Conservation (phyloP, 208 protist species). For the Leptomonas pyrrhocoris region DNA sequence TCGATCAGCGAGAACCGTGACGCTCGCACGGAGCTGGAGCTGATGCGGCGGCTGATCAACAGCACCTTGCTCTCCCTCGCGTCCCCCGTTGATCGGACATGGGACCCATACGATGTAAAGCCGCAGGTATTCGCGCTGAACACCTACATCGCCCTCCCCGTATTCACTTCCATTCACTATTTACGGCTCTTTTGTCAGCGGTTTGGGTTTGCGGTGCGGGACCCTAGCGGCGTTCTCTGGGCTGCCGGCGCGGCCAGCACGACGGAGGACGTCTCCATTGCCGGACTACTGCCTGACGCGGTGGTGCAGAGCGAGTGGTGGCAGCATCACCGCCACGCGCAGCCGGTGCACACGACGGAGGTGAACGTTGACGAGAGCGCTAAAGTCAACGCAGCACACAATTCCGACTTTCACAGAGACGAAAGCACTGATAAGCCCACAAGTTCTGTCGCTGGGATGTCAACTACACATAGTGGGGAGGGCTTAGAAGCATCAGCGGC, state of each 20-base stretch:
- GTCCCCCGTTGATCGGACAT: slow-evolving; percentile 62
- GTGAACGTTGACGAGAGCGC: not conserved
- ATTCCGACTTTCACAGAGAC: no score
- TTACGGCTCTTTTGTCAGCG: slow-evolving; percentile 72
- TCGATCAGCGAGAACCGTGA: slow-evolving; percentile 77
- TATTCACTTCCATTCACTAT: slow-evolving; percentile 84
- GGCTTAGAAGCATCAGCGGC: not conserved
- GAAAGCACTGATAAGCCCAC: not conserved
- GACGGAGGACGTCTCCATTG: slow-evolving; percentile 11
- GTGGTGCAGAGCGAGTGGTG: slow-evolving; percentile 56
- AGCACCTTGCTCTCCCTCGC: slow-evolving; percentile 81
- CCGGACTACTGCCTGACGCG: slow-evolving; percentile 45
- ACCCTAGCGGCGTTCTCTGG: slow-evolving; percentile 83
- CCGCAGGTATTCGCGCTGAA: slow-evolving; percentile 89
- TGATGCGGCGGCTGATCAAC: slow-evolving; percentile 76
- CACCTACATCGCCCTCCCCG: slow-evolving; percentile 84
- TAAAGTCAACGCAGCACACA: not conserved
- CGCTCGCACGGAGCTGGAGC: slow-evolving; percentile 80
- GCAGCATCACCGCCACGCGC: slow-evolving; percentile 29
- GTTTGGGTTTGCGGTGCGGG: slow-evolving; percentile 71
- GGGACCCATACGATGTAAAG: slow-evolving; percentile 90
- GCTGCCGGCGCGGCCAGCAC: slow-evolving; percentile 31
- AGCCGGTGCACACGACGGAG: slow-evolving; percentile 12
- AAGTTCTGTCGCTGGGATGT: not conserved
- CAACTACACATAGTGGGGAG: no score